A percentile compares a stretch with the other conserved stretches of the same genome.
Conservation (phyloP, 2,329 filamentous ascomycete species). For the Venturia oleaginea region DNA sequence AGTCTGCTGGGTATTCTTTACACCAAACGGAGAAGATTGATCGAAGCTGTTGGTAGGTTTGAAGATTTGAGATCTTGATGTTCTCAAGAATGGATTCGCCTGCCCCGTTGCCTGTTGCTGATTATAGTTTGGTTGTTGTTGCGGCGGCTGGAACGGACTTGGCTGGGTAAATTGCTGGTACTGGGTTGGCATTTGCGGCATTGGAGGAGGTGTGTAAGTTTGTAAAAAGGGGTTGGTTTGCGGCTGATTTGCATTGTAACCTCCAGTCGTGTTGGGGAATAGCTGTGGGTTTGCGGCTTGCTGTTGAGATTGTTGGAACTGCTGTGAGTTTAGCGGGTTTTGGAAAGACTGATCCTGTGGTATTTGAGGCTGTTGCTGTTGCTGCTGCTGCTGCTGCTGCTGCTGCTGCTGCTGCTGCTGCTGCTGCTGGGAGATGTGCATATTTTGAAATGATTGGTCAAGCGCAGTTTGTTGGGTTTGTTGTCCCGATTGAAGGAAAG, state of each 20-base stretch:
- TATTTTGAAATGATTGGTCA: constrained; percentile 63
- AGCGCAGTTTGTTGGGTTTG: constrained; percentile 32
- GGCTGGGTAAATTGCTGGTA: constrained; percentile 25
- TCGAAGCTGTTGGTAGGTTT: constrained; percentile 20
- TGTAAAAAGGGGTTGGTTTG: constrained; percentile 33
- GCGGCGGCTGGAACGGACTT: background rate
- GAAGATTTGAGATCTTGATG: constrained; percentile 34
- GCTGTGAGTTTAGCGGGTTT: constrained; percentile 54
- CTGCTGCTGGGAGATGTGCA: constrained; percentile 48
- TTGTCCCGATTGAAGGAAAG: constrained; percentile 46
- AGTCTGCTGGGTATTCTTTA: background rate
- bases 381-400: constrained; percentile 22
- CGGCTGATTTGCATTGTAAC: constrained; percentile 34
- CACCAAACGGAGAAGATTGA: background rate
- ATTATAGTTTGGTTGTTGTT: constrained; percentile 9
- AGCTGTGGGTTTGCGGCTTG: constrained; percentile 41
- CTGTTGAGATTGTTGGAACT: constrained; percentile 22
- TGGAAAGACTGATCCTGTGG: constrained; percentile 62
- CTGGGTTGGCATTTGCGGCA: constrained; percentile 32
- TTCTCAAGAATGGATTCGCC: constrained; percentile 36
- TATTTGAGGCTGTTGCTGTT: too few species aligned
- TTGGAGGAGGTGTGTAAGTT: constrained; percentile 32
- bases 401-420: constrained; percentile 27
- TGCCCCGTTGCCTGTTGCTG: constrained; percentile 16
- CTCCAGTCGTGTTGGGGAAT: constrained; percentile 70